Evolutionary conservation across 116 monocot species (phyloP), one percentile per base, ranked within the genome.

Genomic region (Papilionanthe hybrid): DNA sequence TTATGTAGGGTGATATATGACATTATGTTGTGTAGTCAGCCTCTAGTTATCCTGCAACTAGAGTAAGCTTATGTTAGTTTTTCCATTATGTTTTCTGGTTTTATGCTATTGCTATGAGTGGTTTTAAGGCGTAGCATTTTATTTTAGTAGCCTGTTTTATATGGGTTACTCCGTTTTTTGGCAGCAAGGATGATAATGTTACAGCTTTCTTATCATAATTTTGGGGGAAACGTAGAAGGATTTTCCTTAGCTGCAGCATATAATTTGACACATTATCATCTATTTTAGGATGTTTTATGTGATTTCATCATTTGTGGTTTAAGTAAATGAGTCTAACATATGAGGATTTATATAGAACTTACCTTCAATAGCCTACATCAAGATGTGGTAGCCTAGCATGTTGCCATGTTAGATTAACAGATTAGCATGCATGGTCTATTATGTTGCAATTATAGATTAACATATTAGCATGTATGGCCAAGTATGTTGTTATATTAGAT

Each of bases 11-110:
- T 32, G 48, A 60, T 53, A 69, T 53, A 49, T 28, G 77, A 29
- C 78, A n/a, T 84, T 73, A 77, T 72, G 79, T 73, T 57, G 53
- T 37, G 45, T 45, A 45, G 45, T 74, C 56, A 75, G 67, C 55
- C 86, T 82, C 86, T 83, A 82, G 82, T 90, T 81, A 47, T 81
- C 77, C 85, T 79, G 27, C 49, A 75, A 77, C 84, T 86, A 86
- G 87, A 84, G 81, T 90, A 86, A 37, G 88, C 77, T 55, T 84
- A 60, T 48, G 23, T 53, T 77, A 56, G 42, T 23, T 20, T 77
- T 50, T 67, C 17, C 53, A 28, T 37, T 72, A 60, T 32, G 71
- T 84, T 43, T 6, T 75, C 68, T 81, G 58, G 47, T 65, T 80
- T 72, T 72, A 44, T 85, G 77, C 25, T 19, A 84, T 45, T 79